Evolutionary conservation across 2,329 filamentous ascomycete species (phyloP), one percentile per base, ranked within the genome.

Genomic region (Alternaria alternata): DNA sequence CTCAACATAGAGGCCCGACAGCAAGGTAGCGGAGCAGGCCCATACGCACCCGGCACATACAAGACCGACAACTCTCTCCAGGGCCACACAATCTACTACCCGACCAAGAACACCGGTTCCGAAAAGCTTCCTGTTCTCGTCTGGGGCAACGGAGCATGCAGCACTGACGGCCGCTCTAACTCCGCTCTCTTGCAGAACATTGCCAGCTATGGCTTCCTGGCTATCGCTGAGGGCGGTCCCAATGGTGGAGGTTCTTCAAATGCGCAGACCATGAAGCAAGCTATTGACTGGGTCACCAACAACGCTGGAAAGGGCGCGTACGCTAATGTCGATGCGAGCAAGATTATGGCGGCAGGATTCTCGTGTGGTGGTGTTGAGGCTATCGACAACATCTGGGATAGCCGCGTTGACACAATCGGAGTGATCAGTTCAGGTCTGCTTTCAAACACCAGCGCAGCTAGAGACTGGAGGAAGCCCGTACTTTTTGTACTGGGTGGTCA

Each of bases 361-460:
- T 60, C 54, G 3, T 70, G 67, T 42, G 67, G 67, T 34, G 67
- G 65, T 12, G 41, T 65, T 14, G 62, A 70, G 39, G 66, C 66
- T 4, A 56, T 62, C 14, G 66, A 59, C 30, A 53, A 69, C 20
- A 62, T 62, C 20, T 62, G 49, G 24, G 24, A 26, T 26, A 26
- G 24, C 0, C 56, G 56, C 18, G 61, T 59, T 2, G 24, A 26
- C 24, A 26, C 24, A 26, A 7, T 26, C 5, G 24, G 24, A 26
- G 24, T 26, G 24, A 26, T 26, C 6, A 26, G 24, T 26, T 26
- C 24, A 26, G 24, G 24, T 26, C 24, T 26, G 24, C 24, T 26
- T 26, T 26, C 24, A 26, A 26, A 26, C 24, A 26, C 24, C 6
- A 26, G 24, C 24, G 24, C 24, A 26, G 65, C 65, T 0, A 59